Base-by-base conservation (phyloP, 345 rosid species). In the Ceriops decandra region DNA sequence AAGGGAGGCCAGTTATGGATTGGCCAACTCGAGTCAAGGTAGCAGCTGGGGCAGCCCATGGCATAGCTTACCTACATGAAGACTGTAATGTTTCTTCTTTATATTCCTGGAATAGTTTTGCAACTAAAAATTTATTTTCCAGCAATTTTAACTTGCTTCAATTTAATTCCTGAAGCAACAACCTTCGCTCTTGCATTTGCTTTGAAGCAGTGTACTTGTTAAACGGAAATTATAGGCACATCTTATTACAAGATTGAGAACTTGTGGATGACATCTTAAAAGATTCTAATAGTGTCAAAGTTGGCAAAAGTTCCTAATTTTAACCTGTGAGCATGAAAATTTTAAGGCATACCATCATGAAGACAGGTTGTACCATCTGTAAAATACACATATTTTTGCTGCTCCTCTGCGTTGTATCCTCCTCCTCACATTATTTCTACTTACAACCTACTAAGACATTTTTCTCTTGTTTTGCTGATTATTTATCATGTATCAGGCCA, bases 21-120 rank as follows among this genome's bases (percentile, higher is more conserved):
- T 95, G 98, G 99, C 88, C 73, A 32, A 82, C 77, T 19, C 85
- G 97, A 71, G 90, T 91, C 52, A 90, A 74, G 80, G 89, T 90
- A 60, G 96, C 97, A 76, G 93, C 91, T 75, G 99, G 98, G 64
- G 96, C 99, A 71, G 99, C 99, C 72, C 97, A 91, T 59, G 99
- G 99, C 80, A 85, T 95, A 57, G 97, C 99, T 35, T 95, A 95
- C 73, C 87, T 95, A 30, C 99, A 95, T 67, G 99, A 95, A 87
- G 99, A 95, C 77, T 95, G 99, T 95, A 91, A 85, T 61, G 68
- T 78, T 62, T 77, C 77, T 60, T 27, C 46, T 57, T 49, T 77
- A 9, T 64, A 49, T 70, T 64, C 57, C 35, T 64, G 38, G 8
- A 33, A 15, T 63, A 63, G 16, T 24, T 64, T 66, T 38, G 11